phyloP scores from a whole-genome alignment of 2,329 filamentous ascomycete species.

The Penicillium glabrum region DNA sequence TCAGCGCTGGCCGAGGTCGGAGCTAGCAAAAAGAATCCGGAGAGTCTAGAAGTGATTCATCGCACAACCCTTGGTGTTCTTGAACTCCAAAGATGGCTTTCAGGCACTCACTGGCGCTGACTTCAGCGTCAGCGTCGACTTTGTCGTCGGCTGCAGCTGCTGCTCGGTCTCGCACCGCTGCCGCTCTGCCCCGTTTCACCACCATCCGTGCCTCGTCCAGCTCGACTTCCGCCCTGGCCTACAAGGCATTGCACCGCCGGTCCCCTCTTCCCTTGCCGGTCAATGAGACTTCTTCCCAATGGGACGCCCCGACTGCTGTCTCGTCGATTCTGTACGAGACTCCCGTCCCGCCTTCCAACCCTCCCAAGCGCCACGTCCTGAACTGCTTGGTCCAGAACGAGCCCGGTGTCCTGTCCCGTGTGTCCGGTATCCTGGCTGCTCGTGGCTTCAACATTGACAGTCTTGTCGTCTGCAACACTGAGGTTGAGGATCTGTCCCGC shows the following conservation, averaged over 20 bases:
- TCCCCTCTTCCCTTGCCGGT: conserved; percentile 80
- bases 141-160: conserved; percentile 24
- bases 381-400: conserved; percentile 99
- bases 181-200: conserved; percentile 32
- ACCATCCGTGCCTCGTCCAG: conserved; percentile 41
- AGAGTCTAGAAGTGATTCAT: conserved; percentile 26
- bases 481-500: conserved; percentile 92
- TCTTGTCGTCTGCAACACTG: conserved; percentile 94
- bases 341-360: conserved; percentile 75
- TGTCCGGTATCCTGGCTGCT: conserved; percentile 93
- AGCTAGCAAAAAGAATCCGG: conserved; percentile 27
- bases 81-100: conserved; percentile 36
- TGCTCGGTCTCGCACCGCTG: conserved; percentile 28
- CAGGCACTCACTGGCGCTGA: conserved; percentile 38
- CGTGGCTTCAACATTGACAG: conserved; percentile 99
- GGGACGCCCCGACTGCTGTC: conserved; percentile 86
- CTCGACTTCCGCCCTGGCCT: conserved; percentile 91
- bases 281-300: conserved; percentile 74
- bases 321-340: conserved; percentile 99
- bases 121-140: conserved; percentile 32
- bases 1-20: conserved; percentile 40
- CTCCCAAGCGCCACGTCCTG: conserved; percentile 91
- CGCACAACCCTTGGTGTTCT: conserved; percentile 18
- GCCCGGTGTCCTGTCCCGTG: conserved; percentile 91
- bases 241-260: conserved; percentile 93